Base-by-base conservation (phyloP, 768 basidiomycete genomes). In the Auricularia sp. region DNA sequence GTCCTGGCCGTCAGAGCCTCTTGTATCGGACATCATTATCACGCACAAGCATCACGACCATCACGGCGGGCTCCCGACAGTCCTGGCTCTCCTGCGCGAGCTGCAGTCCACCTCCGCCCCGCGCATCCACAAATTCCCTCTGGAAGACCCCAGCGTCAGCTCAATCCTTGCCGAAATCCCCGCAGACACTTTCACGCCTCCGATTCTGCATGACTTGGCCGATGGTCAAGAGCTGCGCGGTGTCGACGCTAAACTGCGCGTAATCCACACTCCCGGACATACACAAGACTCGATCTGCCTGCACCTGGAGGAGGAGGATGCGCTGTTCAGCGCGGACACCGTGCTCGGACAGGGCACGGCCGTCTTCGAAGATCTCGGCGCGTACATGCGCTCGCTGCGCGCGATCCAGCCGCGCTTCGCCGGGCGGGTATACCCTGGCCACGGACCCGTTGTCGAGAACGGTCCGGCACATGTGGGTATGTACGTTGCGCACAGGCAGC, bases 31-130 rank as follows among this genome's bases (percentile, higher is more conserved):
- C 72, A 91, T 98, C 75, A 79, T 98, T 70, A 79, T 98, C 64
- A 92, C 94, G 0, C 96, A 98, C 74, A 87, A 87, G 81, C 96
- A 98, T 72, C 77, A 78, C 36, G 96, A 98, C 75, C 96, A 98
- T 68, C 79, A 87, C 67, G 83, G 83, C 6, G 96, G 94, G 3
- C 77, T 97, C 2, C 82, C 83, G 0, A 76, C 82, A 35, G 87
- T 97, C 0, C 81, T 98, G 1, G 67, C 71, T 4, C 83, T 92
- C 51, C 80, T 97, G 1, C 77, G 80, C 11, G 72, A 77, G 44
- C 75, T 88, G n/a, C 80, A 82, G 65, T 70, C 77, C 13, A 70
- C 75, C 0, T 63, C 67, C 3, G 67, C 71, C 11, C 92, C 92
- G 0, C 81, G 85, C 16, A 71, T 94, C 56, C 89, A 92, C 76